Conservation (phyloP, 306 rosid genomes). For the Rosa rugosa region DNA sequence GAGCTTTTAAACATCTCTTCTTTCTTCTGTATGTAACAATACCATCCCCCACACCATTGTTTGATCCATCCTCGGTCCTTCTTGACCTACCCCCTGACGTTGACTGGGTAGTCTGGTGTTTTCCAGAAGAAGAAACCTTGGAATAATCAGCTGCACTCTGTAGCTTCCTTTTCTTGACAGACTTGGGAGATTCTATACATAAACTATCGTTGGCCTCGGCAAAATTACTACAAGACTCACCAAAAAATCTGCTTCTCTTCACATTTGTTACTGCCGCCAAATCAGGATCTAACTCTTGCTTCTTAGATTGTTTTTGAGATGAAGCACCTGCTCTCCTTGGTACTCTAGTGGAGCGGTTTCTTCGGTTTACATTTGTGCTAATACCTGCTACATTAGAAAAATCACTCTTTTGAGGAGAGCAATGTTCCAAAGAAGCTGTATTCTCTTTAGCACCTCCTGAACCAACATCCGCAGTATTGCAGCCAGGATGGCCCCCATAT, state of each 20-base stretch:
- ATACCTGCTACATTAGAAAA: conserved; percentile 26
- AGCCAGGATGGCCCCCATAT: conserved; percentile 22
- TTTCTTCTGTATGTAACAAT: conserved; percentile 42
- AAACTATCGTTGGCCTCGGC: conserved; percentile 23
- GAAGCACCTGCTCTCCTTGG: conserved; percentile 34
- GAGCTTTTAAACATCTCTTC: conserved; percentile 31
- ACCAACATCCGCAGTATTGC: conserved; percentile 21
- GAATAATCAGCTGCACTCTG: conserved; percentile 9
- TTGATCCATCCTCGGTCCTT: conserved; percentile 32
- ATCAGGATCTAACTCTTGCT: conserved; percentile 33
- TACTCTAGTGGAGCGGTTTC: conserved; percentile 40
- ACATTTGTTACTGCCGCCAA: conserved; percentile 24
- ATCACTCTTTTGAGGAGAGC: conserved; percentile 19
- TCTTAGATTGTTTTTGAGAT: conserved; percentile 21
- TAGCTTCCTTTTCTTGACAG: conserved; percentile 16
- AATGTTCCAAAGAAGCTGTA: conserved; percentile 20
- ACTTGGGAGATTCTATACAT: conserved; percentile 25
- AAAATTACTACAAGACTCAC: conserved; percentile 21
- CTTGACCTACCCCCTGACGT: conserved; percentile 19
- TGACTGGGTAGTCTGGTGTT: conserved; percentile 21
- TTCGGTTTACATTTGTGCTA: conserved; percentile 32
- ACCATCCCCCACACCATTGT: conserved; percentile 20
- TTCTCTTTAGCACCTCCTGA: conserved; percentile 28
- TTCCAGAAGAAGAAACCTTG: conserved; percentile 19
- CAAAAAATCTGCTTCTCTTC: conserved; percentile 29